These are phyloP conservation scores for Termitomyces sp. DNA, from an alignment of 768 basidiomycete genomes.

Conservation along the genomic window DNA sequence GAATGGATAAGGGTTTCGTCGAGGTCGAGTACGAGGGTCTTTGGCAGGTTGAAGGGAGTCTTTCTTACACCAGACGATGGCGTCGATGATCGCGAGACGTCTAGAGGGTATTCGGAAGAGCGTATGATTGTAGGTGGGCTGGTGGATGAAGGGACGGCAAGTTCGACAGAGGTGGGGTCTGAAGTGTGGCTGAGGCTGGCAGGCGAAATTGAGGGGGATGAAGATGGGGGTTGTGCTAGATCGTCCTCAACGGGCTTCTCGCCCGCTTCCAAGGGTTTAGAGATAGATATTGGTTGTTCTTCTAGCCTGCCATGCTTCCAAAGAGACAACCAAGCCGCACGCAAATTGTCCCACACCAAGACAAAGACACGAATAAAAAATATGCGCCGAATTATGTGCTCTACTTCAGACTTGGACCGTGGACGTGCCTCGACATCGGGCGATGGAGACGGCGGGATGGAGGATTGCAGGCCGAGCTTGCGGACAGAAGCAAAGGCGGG, in stretches of 20 bases:
- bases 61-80: conserved; percentile 47
- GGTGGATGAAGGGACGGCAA: conserved; percentile 11
- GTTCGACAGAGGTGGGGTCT: conserved; percentile 10
- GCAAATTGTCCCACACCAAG: conserved; percentile 64
- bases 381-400: conserved; percentile 48
- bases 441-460: conserved; percentile 18
- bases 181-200: not conserved
- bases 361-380: conserved; percentile 70
- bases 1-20: conserved; percentile 99
- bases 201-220: conserved; percentile 1
- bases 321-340: conserved; percentile 54
- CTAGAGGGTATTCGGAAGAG: conserved; percentile 16
- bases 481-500: conserved; percentile 40
- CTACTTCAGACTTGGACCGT: conserved; percentile 33
- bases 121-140: conserved; percentile 7
- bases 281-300: conserved; percentile 3
- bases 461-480: conserved; percentile 17
- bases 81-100: conserved; percentile 39
- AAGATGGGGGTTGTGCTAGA: not conserved
- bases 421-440: conserved; percentile 21
- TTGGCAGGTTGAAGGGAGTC: conserved; percentile 75
- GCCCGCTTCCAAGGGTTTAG: conserved; percentile 1
- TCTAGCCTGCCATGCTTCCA: conserved; percentile 8
- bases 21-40: conserved; percentile 94
- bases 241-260: not conserved